A percentile compares a stretch with the other conserved stretches of the same genome.
phyloP scores from a whole-genome alignment of 352 stramenopile genomes.

The Phytophthora pistaciae region DNA sequence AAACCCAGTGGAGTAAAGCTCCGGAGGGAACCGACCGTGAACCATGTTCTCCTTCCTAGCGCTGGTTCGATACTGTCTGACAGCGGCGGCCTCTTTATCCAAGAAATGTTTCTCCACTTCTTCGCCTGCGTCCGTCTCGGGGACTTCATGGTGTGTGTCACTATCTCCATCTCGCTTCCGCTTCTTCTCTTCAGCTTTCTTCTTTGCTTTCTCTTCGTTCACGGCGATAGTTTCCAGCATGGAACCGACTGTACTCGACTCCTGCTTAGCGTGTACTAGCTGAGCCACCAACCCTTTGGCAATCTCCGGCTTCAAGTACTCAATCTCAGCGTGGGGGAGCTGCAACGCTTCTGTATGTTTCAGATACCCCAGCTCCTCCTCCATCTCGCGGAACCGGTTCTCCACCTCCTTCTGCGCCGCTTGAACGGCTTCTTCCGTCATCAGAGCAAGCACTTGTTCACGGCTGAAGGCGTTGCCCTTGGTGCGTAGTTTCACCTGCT shows the following conservation, averaged over 20 bases:
- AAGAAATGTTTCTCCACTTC: constrained; percentile 67
- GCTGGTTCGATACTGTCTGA: constrained; percentile 37
- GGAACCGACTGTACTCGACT: constrained; percentile 43
- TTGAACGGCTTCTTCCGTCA: constrained; percentile 89
- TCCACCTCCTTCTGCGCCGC: constrained; percentile 81
- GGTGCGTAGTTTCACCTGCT: constrained; percentile 91
- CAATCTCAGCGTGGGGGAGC: constrained; percentile 56
- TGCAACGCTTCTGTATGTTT: constrained; percentile 51
- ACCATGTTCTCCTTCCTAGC: constrained; percentile 70
- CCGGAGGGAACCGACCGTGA: constrained; percentile 62
- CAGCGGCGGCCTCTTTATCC: constrained; percentile 42
- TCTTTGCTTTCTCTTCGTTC: constrained; percentile 61
- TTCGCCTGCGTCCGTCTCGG: constrained; percentile 44
- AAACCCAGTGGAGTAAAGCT: constrained; percentile 74
- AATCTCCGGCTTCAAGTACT: constrained; percentile 72
- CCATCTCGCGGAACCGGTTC: constrained; percentile 88
- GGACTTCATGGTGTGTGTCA: constrained; percentile 33
- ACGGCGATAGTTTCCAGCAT: constrained; percentile 67
- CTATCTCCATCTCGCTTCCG: constrained; percentile 29
- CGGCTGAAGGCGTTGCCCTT: constrained; percentile 83
- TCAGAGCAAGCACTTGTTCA: constrained; percentile 81
- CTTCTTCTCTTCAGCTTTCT: constrained; percentile 55
- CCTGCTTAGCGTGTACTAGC: constrained; percentile 68
- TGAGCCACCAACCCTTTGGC: constrained; percentile 69
- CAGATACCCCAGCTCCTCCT: constrained; percentile 84